phyloP scores from a whole-genome alignment of 2,329 filamentous ascomycete species.

The Cercospora janseana region DNA sequence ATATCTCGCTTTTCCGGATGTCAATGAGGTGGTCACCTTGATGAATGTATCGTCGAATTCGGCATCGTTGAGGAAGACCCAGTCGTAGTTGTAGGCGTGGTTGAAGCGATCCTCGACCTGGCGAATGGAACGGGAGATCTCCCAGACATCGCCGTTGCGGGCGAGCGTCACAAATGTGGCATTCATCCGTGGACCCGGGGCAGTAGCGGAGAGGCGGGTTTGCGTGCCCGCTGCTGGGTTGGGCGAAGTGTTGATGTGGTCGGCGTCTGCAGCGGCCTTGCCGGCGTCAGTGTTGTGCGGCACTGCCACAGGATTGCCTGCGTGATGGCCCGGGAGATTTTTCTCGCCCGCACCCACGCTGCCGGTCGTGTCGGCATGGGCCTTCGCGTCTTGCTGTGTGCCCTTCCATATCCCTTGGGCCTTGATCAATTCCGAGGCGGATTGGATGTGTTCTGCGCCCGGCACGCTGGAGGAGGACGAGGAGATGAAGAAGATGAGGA shows the following conservation, averaged over 20 bases:
- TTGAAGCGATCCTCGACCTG: slow-evolving; percentile 99
- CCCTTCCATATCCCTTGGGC: slow-evolving; percentile 36
- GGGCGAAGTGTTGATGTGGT: slow-evolving; percentile 31
- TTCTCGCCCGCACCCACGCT: slow-evolving; percentile 17
- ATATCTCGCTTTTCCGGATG: slow-evolving; percentile 91
- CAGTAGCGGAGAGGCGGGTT: slow-evolving; percentile 42
- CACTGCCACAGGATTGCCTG: slow-evolving; percentile 17
- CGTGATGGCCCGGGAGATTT: slow-evolving; percentile 14
- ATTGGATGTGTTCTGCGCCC: slow-evolving; percentile 37
- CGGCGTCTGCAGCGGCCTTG: neutral
- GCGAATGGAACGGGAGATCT: slow-evolving; percentile 92
- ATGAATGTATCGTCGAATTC: slow-evolving; percentile 93
- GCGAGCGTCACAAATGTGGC: slow-evolving; percentile 96
- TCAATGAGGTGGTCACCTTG: slow-evolving; percentile 80
- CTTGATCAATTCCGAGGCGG: slow-evolving; percentile 38
- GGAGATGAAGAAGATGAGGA: slow-evolving; percentile 80
- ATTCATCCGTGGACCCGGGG: slow-evolving; percentile 77
- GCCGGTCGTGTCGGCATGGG: slow-evolving; percentile 12
- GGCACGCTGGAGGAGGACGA: slow-evolving; percentile 50
- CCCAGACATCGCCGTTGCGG: slow-evolving; percentile 91
- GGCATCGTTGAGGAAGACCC: slow-evolving; percentile 97
- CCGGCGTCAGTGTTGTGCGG: slow-evolving; percentile 16
- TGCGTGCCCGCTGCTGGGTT: slow-evolving; percentile 31
- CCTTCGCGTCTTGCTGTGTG: slow-evolving; percentile 10
- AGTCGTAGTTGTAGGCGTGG: slow-evolving; percentile 93